Percentiles rank a stretch among this genome's conserved stretches.
These are phyloP conservation scores for Colletotrichum limetticola DNA, from an alignment of 2,329 filamentous ascomycete genomes.

Conservation along the genomic window DNA sequence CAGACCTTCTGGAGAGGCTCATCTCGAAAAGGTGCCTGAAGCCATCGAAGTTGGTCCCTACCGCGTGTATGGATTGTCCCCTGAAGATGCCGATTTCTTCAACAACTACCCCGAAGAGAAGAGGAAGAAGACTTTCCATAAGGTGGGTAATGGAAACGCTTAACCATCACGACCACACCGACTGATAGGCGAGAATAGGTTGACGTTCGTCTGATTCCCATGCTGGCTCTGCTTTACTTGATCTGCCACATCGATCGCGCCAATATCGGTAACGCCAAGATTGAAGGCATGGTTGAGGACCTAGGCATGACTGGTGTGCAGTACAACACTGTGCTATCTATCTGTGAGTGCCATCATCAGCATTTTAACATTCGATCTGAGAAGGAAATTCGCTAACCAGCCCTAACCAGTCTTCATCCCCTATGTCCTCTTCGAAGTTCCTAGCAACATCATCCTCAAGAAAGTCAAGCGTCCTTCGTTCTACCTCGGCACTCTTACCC, in stretches of 20 bases:
- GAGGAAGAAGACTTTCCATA: conserved; percentile 38
- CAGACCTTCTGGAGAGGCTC: conserved; percentile 1
- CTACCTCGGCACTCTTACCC: conserved; percentile 74
- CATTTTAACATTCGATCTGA: conserved; percentile 55
- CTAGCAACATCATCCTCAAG: conserved; percentile 75
- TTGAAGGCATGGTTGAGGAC: conserved; percentile 47
- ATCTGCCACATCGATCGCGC: conserved; percentile 67
- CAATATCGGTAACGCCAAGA: conserved; percentile 64
- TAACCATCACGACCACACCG: accelerated
- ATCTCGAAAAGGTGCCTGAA: conserved; percentile 33
- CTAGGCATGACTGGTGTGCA: conserved; percentile 62
- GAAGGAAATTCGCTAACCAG: background rate
- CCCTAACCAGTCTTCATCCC: conserved; percentile 66
- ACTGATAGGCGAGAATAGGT: conserved; percentile 12
- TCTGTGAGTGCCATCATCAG: conserved; percentile 69
- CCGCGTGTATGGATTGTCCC: conserved; percentile 42
- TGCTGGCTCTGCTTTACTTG: conserved; percentile 68
- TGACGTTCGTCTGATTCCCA: conserved; percentile 45
- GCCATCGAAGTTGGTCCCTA: conserved; percentile 43
- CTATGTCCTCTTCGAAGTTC: conserved; percentile 72
- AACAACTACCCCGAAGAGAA: conserved; percentile 40
- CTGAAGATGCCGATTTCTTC: conserved; percentile 45
- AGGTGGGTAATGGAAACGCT: conserved; percentile 23
- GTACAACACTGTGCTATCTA: conserved; percentile 61
- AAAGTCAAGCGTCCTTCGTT: conserved; percentile 67